A percentile compares a stretch with the other conserved stretches of the same genome.
Evolutionary conservation across 2,329 filamentous ascomycete species (phyloP).

Genomic region (Aspergillus sp.): DNA sequence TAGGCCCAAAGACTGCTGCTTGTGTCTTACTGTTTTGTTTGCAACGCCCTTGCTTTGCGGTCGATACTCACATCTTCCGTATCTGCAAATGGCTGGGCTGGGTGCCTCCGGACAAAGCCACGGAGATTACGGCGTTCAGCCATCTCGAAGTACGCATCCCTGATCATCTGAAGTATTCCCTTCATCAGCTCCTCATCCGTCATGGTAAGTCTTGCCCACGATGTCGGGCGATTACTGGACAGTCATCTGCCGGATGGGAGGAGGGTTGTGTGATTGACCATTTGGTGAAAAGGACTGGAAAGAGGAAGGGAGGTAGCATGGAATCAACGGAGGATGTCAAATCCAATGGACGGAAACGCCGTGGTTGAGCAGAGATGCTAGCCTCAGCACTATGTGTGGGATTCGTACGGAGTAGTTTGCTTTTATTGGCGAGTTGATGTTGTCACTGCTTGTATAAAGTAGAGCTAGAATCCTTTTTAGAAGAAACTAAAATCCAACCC

Average conservation of each 20-base stretch:
- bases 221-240: slow-evolving; percentile 62
- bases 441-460: too few species aligned
- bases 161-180: slow-evolving; percentile 63
- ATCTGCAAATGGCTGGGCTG: slow-evolving; percentile 64
- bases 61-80: slow-evolving; percentile 68
- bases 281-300: slow-evolving; percentile 59
- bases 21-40: slow-evolving; percentile 67
- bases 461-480: too few species aligned
- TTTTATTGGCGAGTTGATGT: too few species aligned
- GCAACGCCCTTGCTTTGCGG: slow-evolving; percentile 64
- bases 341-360: background rate
- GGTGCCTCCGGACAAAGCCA: slow-evolving; percentile 54
- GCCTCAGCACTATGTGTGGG: too few species aligned
- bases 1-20: slow-evolving; percentile 67
- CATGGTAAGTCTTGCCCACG: slow-evolving; percentile 65
- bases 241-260: slow-evolving; percentile 64
- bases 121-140: slow-evolving; percentile 55
- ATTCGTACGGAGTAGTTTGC: too few species aligned
- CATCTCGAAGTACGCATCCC: slow-evolving; percentile 64
- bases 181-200: slow-evolving; percentile 63
- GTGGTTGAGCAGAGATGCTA: background rate
- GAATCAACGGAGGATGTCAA: slow-evolving; percentile 5
- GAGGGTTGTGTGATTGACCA: slow-evolving; percentile 66
- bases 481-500: too few species aligned
- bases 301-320: slow-evolving; percentile 39